Evolutionary conservation across 257 asterid genomes (phyloP).

Genomic region (Mentha longifolia): DNA sequence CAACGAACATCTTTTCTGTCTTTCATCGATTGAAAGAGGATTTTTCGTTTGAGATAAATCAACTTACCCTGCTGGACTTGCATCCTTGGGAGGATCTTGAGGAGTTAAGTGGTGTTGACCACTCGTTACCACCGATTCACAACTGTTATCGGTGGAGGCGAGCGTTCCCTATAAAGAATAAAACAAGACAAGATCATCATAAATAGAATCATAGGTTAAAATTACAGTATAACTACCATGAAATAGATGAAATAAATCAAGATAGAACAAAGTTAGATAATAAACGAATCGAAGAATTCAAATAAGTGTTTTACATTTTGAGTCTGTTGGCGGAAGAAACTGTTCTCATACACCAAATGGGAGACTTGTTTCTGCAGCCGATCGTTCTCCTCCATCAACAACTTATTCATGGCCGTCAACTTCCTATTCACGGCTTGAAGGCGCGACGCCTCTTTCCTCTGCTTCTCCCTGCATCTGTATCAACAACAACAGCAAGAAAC

Average conservation of each 20-base stretch:
- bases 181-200: background rate
- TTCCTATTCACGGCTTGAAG: conserved; percentile 93
- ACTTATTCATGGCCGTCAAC: conserved; percentile 89
- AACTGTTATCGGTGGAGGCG: conserved; percentile 88
- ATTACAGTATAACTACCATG: no score
- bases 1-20: background rate
- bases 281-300: background rate
- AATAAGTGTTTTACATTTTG: conserved; percentile 68
- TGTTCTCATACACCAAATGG: conserved; percentile 87
- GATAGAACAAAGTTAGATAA: background rate
- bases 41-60: no score
- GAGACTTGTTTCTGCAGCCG: conserved; percentile 97
- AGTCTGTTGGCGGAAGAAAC: conserved; percentile 81
- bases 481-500: background rate
- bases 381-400: conserved; percentile 98
- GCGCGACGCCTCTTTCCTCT: conserved; percentile 90
- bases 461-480: conserved; percentile 91
- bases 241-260: no score
- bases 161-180: conserved; percentile 55
- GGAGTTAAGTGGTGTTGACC: conserved; percentile 90
- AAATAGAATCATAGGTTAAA: background rate
- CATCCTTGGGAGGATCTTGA: conserved; percentile 97
- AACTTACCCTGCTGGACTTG: conserved; percentile 93
- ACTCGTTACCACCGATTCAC: conserved; percentile 97
- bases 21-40: no score